Evolutionary conservation across 352 stramenopile species (phyloP).

Genomic region (Pythium utonaiense): DNA sequence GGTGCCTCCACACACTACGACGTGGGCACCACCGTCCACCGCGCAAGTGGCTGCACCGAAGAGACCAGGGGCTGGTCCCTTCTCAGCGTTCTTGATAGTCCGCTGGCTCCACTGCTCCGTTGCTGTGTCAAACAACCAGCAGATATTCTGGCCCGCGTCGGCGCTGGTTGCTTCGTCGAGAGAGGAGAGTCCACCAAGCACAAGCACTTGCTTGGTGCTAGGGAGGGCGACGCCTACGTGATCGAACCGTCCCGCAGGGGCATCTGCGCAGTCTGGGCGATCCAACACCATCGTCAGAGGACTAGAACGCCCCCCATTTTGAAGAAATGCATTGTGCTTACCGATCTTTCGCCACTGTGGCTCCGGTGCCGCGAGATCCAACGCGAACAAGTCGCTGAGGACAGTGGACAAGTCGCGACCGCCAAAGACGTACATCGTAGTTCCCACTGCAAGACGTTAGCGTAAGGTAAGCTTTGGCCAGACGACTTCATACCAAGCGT

Average conservation of each 20-base stretch:
- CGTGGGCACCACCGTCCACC: slow-evolving; percentile 44
- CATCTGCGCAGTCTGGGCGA: slow-evolving; percentile 17
- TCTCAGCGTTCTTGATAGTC: slow-evolving; percentile 34
- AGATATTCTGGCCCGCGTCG: slow-evolving; percentile 19
- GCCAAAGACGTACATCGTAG: slow-evolving; percentile 66
- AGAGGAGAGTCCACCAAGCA: slow-evolving; percentile 63
- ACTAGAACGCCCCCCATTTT: neutral
- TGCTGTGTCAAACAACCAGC: slow-evolving; percentile 55
- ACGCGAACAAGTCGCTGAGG: slow-evolving; percentile 63
- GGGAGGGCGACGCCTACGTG: slow-evolving; percentile 51
- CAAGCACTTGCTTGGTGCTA: slow-evolving; percentile 42
- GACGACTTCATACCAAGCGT: no score
- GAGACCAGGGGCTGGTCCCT: slow-evolving; percentile 31
- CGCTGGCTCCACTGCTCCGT: slow-evolving; percentile 35
- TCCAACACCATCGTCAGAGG: no score
- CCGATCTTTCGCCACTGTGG: slow-evolving; percentile 51
- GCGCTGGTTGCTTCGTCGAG: slow-evolving; percentile 17
- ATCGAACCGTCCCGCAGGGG: slow-evolving; percentile 37
- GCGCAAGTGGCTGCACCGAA: slow-evolving; percentile 44
- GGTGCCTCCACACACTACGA: slow-evolving; percentile 63
- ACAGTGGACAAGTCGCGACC: slow-evolving; percentile 65
- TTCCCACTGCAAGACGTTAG: slow-evolving; percentile 41
- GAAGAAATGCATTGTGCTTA: slow-evolving; percentile 8
- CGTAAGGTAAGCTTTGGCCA: slow-evolving; percentile 1
- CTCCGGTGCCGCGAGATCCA: slow-evolving; percentile 42